Conservation (phyloP, 2,329 filamentous ascomycete species). For the Fusarium chaquense region DNA sequence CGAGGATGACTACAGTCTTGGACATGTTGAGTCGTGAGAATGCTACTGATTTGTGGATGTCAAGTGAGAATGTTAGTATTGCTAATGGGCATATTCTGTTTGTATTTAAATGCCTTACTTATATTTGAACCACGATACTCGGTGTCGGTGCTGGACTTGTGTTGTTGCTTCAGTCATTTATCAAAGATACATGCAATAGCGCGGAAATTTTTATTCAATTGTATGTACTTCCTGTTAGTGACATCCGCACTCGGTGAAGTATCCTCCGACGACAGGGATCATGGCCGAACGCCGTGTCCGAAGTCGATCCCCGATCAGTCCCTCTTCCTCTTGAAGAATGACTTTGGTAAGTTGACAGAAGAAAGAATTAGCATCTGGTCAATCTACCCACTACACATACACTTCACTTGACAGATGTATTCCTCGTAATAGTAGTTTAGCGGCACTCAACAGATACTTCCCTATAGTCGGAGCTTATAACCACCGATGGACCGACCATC, state of each 20-base stretch:
- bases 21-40: slow-evolving; percentile 51
- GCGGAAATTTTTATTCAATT: accelerated
- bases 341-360: background rate
- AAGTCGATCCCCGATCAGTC: slow-evolving; percentile 34
- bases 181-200: accelerated
- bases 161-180: background rate
- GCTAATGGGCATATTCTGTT: background rate
- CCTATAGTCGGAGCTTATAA: slow-evolving; percentile 25
- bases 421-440: background rate
- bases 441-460: background rate
- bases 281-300: slow-evolving; percentile 50
- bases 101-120: background rate
- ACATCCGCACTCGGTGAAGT: background rate
- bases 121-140: slow-evolving; percentile 3
- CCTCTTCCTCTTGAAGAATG: background rate
- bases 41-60: background rate
- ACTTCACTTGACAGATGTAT: background rate
- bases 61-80: no score
- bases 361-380: background rate
- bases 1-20: slow-evolving; percentile 65
- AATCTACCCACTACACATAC: background rate
- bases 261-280: slow-evolving; percentile 29
- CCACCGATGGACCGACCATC: slow-evolving; percentile 36
- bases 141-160: slow-evolving; percentile 11
- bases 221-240: slow-evolving; percentile 28